Conservation (phyloP, 2,329 filamentous ascomycete genomes). For the Aspergillus phoenicis region DNA sequence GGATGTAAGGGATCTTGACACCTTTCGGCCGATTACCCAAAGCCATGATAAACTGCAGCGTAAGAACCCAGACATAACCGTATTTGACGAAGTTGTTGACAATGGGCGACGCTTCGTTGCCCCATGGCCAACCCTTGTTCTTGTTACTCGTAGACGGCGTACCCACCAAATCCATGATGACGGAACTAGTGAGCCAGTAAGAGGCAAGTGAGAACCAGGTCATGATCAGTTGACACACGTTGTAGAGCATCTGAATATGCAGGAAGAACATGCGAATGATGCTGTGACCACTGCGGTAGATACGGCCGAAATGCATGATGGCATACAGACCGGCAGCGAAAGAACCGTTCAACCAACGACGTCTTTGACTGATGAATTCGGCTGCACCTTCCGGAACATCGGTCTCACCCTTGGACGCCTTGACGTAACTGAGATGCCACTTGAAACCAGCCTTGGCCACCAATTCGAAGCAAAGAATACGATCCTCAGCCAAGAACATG, state of each 20-base stretch:
- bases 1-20: conserved; percentile 87
- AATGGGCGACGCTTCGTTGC: conserved; percentile 80
- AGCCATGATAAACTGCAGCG: conserved; percentile 94
- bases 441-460: conserved; percentile 98
- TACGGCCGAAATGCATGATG: conserved; percentile 95
- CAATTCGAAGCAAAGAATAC: conserved; percentile 98
- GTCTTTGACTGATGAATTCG: conserved; percentile 96
- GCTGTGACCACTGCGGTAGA: conserved; percentile 99
- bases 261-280: conserved; percentile 98
- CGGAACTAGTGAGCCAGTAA: conserved; percentile 94
- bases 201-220: conserved; percentile 86
- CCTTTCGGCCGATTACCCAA: conserved; percentile 94
- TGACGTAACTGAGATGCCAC: conserved; percentile 99
- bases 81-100: conserved; percentile 92
- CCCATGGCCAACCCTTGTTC: conserved; percentile 82
- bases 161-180: conserved; percentile 97
- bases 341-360: conserved; percentile 98
- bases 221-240: conserved; percentile 82
- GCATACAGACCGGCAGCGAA: conserved; percentile 97
- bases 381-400: conserved; percentile 96
- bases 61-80: conserved; percentile 84
- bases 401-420: conserved; percentile 97
- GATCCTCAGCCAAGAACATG: conserved; percentile 99
- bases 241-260: conserved; percentile 95
- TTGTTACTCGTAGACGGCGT: conserved; percentile 58